Conservation (phyloP, 305 asterid species). For the Solanum hybrid region DNA sequence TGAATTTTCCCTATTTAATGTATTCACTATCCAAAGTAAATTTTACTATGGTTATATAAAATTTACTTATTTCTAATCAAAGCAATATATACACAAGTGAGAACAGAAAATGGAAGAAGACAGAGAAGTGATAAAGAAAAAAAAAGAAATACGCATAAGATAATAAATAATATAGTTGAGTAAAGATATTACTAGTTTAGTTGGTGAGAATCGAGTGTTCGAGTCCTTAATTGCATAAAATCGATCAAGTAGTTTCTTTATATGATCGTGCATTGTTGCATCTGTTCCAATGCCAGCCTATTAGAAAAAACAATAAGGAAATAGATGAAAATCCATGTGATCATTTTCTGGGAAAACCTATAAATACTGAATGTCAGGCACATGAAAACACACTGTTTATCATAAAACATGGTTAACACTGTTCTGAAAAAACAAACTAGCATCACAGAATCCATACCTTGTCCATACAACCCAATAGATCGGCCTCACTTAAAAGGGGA, state of each 20-base stretch:
- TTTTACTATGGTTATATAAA: background rate
- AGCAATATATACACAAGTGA: background rate
- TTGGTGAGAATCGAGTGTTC: conserved; percentile 76
- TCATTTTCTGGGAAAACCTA: background rate
- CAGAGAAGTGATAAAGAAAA: background rate
- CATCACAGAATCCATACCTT: conserved; percentile 37
- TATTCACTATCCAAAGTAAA: background rate
- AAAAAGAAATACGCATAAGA: conserved; percentile 1
- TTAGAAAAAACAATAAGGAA: conserved; percentile 10
- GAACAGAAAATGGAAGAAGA: background rate
- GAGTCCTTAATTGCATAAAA: conserved; percentile 83
- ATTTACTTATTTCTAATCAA: background rate
- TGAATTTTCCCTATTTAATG: background rate
- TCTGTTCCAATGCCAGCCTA: conserved; percentile 97
- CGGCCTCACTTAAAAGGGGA: conserved; percentile 94
- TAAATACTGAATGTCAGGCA: background rate
- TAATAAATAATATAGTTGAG: background rate
- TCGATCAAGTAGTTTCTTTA: conserved; percentile 95
- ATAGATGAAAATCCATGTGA: conserved; percentile 12
- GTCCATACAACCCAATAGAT: conserved; percentile 91
- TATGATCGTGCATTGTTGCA: conserved; percentile 99
- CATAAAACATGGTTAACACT: background rate
- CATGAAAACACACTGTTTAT: conserved; percentile 1
- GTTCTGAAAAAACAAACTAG: conserved; percentile 4
- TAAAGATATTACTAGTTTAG: conserved; percentile 64